Conservation (phyloP, 1,284 basidiomycete genomes). For the Inonotus obliquus region DNA sequence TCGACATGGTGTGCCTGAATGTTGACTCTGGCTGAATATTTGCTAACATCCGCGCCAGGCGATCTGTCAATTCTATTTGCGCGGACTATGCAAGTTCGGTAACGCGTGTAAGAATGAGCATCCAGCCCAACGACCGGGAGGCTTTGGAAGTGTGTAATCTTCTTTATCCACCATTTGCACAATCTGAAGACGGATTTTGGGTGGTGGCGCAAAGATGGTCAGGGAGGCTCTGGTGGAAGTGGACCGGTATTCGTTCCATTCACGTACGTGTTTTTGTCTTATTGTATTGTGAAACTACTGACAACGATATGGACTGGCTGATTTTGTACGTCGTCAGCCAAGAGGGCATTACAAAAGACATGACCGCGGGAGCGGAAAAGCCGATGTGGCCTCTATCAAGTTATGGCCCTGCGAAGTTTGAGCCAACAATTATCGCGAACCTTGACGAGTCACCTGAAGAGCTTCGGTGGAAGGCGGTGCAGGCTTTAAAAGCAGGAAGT, state of each 20-base stretch:
- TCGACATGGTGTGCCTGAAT: not conserved
- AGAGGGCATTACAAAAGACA: slow-evolving; percentile 57
- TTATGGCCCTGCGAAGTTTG: slow-evolving; percentile 75
- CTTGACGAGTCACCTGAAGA: slow-evolving; percentile 82
- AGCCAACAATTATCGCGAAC: slow-evolving; percentile 63
- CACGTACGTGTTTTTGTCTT: slow-evolving; percentile 32
- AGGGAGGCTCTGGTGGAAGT: not conserved
- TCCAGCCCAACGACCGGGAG: slow-evolving; percentile 33
- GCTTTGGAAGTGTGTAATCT: slow-evolving; percentile 33
- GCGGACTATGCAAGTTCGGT: slow-evolving; percentile 68
- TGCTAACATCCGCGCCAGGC: slow-evolving; percentile 23
- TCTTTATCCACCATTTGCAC: not conserved
- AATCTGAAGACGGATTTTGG: not conserved
- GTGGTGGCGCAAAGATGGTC: not conserved
- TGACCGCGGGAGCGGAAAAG: slow-evolving; percentile 56
- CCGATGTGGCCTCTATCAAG: slow-evolving; percentile 82
- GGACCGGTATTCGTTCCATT: slow-evolving; percentile 31
- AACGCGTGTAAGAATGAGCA: slow-evolving; percentile 66
- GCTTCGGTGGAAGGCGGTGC: slow-evolving; percentile 62
- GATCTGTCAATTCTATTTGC: slow-evolving; percentile 61
- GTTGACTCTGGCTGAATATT: not conserved
- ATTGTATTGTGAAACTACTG: not conserved
- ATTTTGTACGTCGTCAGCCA: slow-evolving; percentile 40
- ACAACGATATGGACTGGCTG: not conserved
- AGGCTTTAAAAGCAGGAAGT: slow-evolving; percentile 54